Evolutionary conservation across 75 land plant species (phyloP), one percentile per base, ranked within the genome.

Genomic region (Azolla pinnata): DNA sequence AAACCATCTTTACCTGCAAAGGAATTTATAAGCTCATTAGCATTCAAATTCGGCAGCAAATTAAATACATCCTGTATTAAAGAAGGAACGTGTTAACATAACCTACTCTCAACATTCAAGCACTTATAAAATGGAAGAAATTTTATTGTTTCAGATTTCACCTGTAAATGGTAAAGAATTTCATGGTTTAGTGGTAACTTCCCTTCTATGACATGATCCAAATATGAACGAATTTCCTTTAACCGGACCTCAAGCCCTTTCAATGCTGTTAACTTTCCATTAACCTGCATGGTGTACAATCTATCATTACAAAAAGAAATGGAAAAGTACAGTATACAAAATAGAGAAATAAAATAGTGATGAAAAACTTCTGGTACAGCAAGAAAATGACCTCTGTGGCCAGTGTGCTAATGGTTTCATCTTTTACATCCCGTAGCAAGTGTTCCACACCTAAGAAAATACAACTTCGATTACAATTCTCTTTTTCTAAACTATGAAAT

Each of bases 141-240:
- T 17, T 17, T 30, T 25, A 29, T 8, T 19, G 35, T 17, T 62
- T 34, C 23, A 57, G 16, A 23, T 14, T 29, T 23, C 59, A 87
- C 97, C 95, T 92, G 97, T 44, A 92, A 68, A 76, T 92, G 97
- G 73, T 92, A 88, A 42, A 92, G 68, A 59, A 92, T 92, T 60
- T 87, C 97, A 70, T 92, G 97, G 68, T 92, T 92, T 23, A 92
- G 57, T 1, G 97, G 97, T 34, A 92, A 75, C 55, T 79, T 82
- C 23, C 83, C 90, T 34, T 88, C 89, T 62, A 92, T 75, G 23
- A 92, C 97, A 72, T 76, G 83, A 50, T 92, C 90, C 32, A 92
- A 70, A 57, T 92, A 92, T 42, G 77, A 66, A 51, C 80, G 89
- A 31, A 92, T 88, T 56, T 92, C 97, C 62, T 70, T 56, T 35